Evolutionary conservation across 805 yeast species (phyloP), one percentile per base, ranked within the genome.

Genomic region (Metschnikowia matae): DNA sequence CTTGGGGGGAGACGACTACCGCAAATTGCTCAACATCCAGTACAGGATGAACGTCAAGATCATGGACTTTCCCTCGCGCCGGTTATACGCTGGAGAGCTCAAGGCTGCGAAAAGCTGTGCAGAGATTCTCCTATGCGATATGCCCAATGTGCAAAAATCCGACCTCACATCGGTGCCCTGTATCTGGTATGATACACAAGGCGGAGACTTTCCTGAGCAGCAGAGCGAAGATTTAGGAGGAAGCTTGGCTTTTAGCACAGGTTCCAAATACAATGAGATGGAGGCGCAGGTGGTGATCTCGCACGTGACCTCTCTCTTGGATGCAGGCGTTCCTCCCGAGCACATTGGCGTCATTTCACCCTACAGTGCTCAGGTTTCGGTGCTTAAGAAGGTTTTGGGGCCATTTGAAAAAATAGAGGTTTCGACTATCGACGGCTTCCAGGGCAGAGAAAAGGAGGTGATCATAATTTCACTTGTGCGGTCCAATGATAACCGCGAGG

Each of bases 371-470:
- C 99, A 92, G 62, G 96, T 90, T 0, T 65, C 84, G 0, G 61
- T 79, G 13, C 57, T 92, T 31, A 82, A 82, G 54, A 64, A 63
- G 3, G 46, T 54, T 17, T 70, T 68, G 44, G 54, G 51, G 1
- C 50, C 49, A n/a, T 45, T 34, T 8, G 74, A 78, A 0, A 62
- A 54, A 2, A 70, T 92, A 5, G 98, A 92, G 62, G 80, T 91
- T 0, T 82, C 96, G 4, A 89, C 97, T 0, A 92, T 92, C 4
- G 99, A 92, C 69, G 97, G 97, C 1, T 94, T 92, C 61, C 99
- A 92, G 70, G 99, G 99, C 1, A 74, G 97, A 54, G 99, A 92
- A 62, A 94, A 92, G 65, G 95, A 91, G 59, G 85, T 83, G 0
- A 89, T 92, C 6, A 76, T 92, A 1, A 69, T 94, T 11, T 78